Base-by-base conservation (phyloP, 805 yeast species). In the Lipomyces starkeyi region DNA sequence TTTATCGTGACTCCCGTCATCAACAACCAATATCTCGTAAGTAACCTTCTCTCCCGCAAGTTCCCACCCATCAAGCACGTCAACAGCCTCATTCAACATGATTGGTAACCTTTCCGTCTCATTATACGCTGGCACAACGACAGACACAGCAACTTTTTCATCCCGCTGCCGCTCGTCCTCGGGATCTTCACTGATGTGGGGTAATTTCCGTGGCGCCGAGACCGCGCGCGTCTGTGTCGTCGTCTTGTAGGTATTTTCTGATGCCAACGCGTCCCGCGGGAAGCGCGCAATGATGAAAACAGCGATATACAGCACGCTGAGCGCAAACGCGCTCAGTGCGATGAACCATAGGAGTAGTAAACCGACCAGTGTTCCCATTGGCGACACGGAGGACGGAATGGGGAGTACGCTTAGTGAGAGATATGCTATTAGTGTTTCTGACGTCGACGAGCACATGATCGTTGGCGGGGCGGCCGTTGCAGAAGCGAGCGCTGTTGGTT, bases 61-160 rank as follows among this genome's bases (percentile, higher is more conserved):
- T 11, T 53, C 27, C 73, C 4, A 59, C 5, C 40, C 35, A 34
- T 57, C 56, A 9, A 74, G 65, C 25, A 71, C 71, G 9, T 57
- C 64, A 11, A 74, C 65, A 0, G 91, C 82, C 65, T 91, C 97
- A 62, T 85, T 86, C 53, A 91, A 79, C 95, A 91, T 91, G 53
- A 79, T 76, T 40, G 85, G 84, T 68, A 95, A 83, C 63, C 99
- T 83, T 14, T 81, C 78, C 0, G 89, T 88, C 78, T 95, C 99
- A 76, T 95, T 95, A 76, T 85, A 95, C 77, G 97, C 92, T n/a
- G 99, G 99, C 5, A 95, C 86, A 6, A 95, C 93, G 32, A 95
- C 88, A 32, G 95, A 87, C 56, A 94, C 74, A 40, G 84, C 84
- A 29, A 90, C 82, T 73, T 66, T 69, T 78, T 61, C 68, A 22